Evolutionary conservation across 2,329 filamentous ascomycete genomes (phyloP).

Genomic region (Colletotrichum sp.): DNA sequence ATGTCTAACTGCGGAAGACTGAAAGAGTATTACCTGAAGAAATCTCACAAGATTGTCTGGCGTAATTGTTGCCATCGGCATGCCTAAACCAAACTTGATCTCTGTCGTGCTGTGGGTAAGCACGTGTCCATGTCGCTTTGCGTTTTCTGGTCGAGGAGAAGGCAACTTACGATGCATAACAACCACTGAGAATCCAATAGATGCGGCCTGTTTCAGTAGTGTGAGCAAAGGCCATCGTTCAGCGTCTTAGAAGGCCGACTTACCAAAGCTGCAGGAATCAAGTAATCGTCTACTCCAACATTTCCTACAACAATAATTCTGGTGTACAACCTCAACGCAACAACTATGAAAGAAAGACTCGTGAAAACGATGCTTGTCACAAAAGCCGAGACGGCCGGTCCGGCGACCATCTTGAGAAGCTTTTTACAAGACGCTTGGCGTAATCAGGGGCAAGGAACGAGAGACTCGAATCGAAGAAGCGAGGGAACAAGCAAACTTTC

Average conservation of each 20-base stretch:
- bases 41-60: neutral
- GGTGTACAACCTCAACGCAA: neutral
- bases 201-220: neutral
- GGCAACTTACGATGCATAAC: neutral
- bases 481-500: neutral
- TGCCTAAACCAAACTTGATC: neutral
- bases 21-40: neutral
- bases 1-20: neutral
- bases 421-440: neutral
- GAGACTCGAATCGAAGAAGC: neutral
- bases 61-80: neutral
- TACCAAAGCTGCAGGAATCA: slow-evolving; percentile 2
- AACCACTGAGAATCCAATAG: neutral
- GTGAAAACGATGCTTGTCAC: neutral
- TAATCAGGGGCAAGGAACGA: neutral
- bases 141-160: neutral
- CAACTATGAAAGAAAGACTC: neutral
- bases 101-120: neutral
- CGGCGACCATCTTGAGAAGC: neutral
- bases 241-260: slow-evolving; percentile 11
- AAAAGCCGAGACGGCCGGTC: neutral
- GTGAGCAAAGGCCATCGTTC: neutral
- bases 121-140: neutral
- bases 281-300: neutral
- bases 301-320: neutral